phyloP scores from a whole-genome alignment of 345 rosid genomes.

The Salix suchowensis region DNA sequence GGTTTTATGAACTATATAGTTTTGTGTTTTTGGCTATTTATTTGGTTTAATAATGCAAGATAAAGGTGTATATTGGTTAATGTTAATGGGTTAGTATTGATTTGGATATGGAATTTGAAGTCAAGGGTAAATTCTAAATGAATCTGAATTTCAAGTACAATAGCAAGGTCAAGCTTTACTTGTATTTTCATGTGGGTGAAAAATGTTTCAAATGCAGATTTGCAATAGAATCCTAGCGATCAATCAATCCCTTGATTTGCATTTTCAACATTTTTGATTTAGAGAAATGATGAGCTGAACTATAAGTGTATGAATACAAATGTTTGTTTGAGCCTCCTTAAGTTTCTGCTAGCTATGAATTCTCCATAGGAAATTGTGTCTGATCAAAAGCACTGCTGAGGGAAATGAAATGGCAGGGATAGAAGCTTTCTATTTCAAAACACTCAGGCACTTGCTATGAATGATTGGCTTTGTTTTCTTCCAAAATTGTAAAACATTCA shows the following conservation, averaged over 20 bases:
- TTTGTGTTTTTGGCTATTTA: background rate
- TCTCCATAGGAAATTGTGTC: too few relatives aligned
- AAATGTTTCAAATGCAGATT: too few relatives aligned
- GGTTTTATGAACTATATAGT: background rate
- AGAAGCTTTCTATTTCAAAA: background rate
- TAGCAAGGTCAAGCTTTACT: too few relatives aligned
- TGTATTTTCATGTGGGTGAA: too few relatives aligned
- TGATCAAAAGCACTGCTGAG: too few relatives aligned
- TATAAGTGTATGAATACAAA: too few relatives aligned
- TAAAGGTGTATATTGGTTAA: background rate
- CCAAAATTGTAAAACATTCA: background rate
- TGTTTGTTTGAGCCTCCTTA: too few relatives aligned
- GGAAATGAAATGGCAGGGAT: too few relatives aligned
- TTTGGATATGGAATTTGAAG: background rate
- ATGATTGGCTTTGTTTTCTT: background rate
- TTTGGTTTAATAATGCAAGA: background rate
- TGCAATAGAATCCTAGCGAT: background rate
- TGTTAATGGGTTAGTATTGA: background rate
- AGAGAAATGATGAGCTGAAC: background rate
- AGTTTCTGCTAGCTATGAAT: too few relatives aligned
- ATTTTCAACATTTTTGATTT: background rate
- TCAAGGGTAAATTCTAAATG: background rate
- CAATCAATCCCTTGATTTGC: background rate
- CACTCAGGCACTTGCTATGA: background rate
- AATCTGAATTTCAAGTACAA: too few relatives aligned